Percentiles rank a stretch among this genome's conserved stretches.
phyloP scores from a whole-genome alignment of 305 asterid species.

The Rubia peregrina region DNA sequence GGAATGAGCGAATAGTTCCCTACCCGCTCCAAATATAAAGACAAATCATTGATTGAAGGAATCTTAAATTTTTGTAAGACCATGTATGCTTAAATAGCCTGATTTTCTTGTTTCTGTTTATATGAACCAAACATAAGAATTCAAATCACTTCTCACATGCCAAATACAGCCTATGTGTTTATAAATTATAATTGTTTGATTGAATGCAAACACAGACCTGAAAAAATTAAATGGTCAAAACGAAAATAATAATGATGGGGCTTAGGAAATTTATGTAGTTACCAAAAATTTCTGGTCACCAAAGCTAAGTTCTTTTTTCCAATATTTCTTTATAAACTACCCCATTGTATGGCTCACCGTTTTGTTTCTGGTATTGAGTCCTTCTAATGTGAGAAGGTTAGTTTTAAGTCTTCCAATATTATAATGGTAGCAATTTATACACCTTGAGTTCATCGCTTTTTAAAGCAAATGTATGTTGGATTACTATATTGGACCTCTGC shows the following conservation, averaged over 20 bases:
- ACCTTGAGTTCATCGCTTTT: not conserved
- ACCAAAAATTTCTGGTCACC: not conserved
- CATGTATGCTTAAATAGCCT: too few species aligned
- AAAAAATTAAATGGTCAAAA: not conserved
- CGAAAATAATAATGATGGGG: not conserved
- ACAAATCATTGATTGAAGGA: too few species aligned
- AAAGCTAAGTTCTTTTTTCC: not conserved
- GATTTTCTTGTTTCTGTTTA: too few species aligned
- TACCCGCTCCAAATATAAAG: too few species aligned
- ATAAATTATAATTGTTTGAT: too few species aligned
- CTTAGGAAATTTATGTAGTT: not conserved
- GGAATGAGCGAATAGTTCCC: too few species aligned
- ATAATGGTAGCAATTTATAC: not conserved
- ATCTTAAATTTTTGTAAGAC: too few species aligned
- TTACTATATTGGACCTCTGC: not conserved
- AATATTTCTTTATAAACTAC: not conserved
- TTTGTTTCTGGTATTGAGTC: not conserved
- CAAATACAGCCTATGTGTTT: too few species aligned
- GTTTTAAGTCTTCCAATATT: not conserved
- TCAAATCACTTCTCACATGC: too few species aligned
- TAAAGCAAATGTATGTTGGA: not conserved
- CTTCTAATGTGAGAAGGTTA: not conserved
- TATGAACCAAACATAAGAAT: too few species aligned
- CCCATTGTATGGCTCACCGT: not conserved
- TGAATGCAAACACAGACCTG: not conserved